phyloP scores from a whole-genome alignment of 2,329 filamentous ascomycete genomes.

The Colletotrichum theobromicola region DNA sequence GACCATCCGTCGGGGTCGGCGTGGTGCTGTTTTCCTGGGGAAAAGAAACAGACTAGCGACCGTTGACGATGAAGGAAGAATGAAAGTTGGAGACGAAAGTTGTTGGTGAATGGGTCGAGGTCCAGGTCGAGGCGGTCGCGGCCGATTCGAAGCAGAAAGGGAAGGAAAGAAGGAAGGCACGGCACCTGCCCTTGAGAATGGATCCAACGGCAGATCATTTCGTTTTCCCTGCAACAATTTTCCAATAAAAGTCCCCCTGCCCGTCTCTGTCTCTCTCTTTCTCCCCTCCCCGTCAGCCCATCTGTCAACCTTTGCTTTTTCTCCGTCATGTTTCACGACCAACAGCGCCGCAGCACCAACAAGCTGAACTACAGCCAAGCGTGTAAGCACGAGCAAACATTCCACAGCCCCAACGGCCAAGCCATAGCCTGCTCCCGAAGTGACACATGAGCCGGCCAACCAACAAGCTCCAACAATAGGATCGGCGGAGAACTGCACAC shows the following conservation, averaged over 20 bases:
- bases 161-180: neutral
- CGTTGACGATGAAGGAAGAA: neutral
- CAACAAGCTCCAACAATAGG: neutral
- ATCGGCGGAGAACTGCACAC: neutral
- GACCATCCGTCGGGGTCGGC: neutral
- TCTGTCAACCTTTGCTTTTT: neutral
- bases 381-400: neutral
- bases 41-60: neutral
- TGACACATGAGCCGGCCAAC: neutral
- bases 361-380: neutral
- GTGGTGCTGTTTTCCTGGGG: neutral
- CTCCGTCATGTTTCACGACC: neutral
- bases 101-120: neutral
- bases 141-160: neutral
- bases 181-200: neutral
- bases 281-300: neutral
- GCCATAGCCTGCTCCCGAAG: neutral
- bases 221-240: neutral
- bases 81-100: neutral
- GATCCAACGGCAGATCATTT: neutral
- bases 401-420: neutral
- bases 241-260: neutral
- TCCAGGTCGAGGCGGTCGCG: neutral
- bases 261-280: neutral
- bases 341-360: neutral